Evolutionary conservation across 73 alveolate genomes (phyloP), one percentile per base, ranked within the genome.

Genomic region (Stentor coeruleus): DNA sequence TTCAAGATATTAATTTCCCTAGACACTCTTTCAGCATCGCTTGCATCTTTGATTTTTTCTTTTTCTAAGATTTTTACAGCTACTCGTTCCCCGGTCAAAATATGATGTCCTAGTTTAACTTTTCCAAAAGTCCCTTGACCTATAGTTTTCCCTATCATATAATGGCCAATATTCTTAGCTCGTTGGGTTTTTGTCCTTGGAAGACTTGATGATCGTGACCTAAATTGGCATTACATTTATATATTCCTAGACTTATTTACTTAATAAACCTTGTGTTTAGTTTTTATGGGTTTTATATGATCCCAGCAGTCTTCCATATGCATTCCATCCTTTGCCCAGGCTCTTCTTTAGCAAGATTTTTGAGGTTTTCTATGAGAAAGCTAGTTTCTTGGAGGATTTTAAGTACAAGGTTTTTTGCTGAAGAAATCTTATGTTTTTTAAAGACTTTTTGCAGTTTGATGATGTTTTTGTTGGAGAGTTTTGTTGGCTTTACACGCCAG

Each of bases 21-120:
- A 30, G 92, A 88, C 20, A 91, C 89, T 40, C 98, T 59, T 82
- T 76, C 88, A 3, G 87, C 84, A 86, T 93, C 98, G 2, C 87
- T 83, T 60, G 90, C 90, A 83, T 93, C 98, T 57, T 86, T 89
- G 2, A 93, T 85, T 88, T 91, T 93, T 39, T 81, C 83, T 73
- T 93, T 93, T 40, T 93, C 96, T 42, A 91, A 82, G 3, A 93
- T 93, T 93, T 93, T 93, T 30, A 93, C 87, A 36, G 96, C 98
- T 4, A 93, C 96, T 74, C 84, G 58, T 77, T 87, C 89, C 39
- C 85, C 88, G 3, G 79, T 66, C 33, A 66, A 33, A 33, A 66
- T 31, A 33, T 66, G 79, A 33, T 20, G n/a, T 26, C 79, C 79
- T 20, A 66, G 39, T 40, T 66, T 66, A 0, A 66, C 79, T 66